A percentile compares a stretch with the other conserved stretches of the same genome.
phyloP scores from a whole-genome alignment of 2,329 filamentous ascomycete species.

The Xenoacremonium recifei region DNA sequence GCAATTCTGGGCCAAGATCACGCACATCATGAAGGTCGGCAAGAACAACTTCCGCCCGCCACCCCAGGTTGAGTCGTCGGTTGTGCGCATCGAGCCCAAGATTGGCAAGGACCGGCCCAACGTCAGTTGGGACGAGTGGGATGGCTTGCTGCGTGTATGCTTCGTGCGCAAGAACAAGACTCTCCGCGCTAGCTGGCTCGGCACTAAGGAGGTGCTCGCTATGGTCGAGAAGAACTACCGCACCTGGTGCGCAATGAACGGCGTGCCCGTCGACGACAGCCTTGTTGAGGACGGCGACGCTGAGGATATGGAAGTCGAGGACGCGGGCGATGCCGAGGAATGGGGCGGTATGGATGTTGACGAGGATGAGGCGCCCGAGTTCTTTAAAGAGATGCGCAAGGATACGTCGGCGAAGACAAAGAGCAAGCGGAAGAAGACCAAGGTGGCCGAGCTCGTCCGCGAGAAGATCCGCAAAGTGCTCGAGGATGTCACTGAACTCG shows the following conservation, averaged over 20 bases:
- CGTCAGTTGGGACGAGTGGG: conserved; percentile 93
- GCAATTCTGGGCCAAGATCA: conserved; percentile 74
- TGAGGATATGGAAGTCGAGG: conserved; percentile 38
- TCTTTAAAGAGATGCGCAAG: conserved; percentile 69
- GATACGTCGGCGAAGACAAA: conserved; percentile 55
- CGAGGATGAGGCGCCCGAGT: conserved; percentile 74
- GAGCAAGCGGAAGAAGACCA: conserved; percentile 73
- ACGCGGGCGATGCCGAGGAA: conserved; percentile 44
- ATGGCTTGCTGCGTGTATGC: conserved; percentile 77
- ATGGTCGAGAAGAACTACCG: conserved; percentile 87
- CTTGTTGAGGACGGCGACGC: conserved; percentile 42
- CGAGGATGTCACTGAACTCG: conserved; percentile 74
- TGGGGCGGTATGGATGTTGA: conserved; percentile 53
- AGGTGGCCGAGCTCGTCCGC: conserved; percentile 76
- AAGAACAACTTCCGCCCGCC: conserved; percentile 96
- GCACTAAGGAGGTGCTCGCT: conserved; percentile 74
- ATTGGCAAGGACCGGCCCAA: conserved; percentile 72
- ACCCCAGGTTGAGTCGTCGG: conserved; percentile 86
- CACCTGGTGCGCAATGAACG: conserved; percentile 85
- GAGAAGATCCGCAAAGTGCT: conserved; percentile 85
- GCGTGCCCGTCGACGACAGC: conserved; percentile 73
- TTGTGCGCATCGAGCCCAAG: conserved; percentile 88
- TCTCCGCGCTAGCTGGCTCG: conserved; percentile 76
- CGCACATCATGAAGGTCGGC: conserved; percentile 87
- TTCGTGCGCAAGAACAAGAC: conserved; percentile 84